Evolutionary conservation across 1,139 yeast species (phyloP).

Genomic region (Saccharomyces hybrid): DNA sequence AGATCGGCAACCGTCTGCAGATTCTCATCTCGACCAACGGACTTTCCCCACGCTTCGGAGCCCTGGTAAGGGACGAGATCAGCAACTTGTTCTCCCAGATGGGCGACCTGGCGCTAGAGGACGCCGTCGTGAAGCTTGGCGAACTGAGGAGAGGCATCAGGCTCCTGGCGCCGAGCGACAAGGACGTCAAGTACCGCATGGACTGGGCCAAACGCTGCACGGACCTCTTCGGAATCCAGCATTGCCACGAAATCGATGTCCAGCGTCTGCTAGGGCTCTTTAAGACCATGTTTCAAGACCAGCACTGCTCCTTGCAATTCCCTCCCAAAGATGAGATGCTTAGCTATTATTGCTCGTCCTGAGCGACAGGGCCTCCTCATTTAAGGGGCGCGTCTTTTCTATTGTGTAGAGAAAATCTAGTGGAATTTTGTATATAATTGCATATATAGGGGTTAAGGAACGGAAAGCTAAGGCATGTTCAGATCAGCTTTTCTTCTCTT

Average conservation of each 20-base stretch:
- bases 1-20: conserved; percentile 15
- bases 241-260: conserved; percentile 23
- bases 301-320: conserved; percentile 4
- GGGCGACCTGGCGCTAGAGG: conserved; percentile 16
- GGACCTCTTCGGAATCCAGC: conserved; percentile 24
- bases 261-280: conserved; percentile 17
- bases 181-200: conserved; percentile 27
- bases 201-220: conserved; percentile 29
- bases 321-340: conserved; percentile 5
- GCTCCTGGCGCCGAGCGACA: conserved; percentile 8
- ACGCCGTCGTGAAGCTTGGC: conserved; percentile 23
- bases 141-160: conserved; percentile 21
- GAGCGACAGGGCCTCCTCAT: conserved; percentile 1
- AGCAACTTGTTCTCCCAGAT: conserved; percentile 8
- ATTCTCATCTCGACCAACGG: conserved; percentile 31
- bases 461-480: neutral
- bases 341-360: conserved; percentile 3
- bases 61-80: conserved; percentile 27
- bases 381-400: neutral
- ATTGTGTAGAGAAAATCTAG: neutral
- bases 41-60: conserved; percentile 28
- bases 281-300: conserved; percentile 12
- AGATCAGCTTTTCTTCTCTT: neutral
- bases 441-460: neutral
- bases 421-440: neutral